Evolutionary conservation across 306 rosid genomes (phyloP), one percentile per base, ranked within the genome.

Genomic region (Vachellia pachyceras): DNA sequence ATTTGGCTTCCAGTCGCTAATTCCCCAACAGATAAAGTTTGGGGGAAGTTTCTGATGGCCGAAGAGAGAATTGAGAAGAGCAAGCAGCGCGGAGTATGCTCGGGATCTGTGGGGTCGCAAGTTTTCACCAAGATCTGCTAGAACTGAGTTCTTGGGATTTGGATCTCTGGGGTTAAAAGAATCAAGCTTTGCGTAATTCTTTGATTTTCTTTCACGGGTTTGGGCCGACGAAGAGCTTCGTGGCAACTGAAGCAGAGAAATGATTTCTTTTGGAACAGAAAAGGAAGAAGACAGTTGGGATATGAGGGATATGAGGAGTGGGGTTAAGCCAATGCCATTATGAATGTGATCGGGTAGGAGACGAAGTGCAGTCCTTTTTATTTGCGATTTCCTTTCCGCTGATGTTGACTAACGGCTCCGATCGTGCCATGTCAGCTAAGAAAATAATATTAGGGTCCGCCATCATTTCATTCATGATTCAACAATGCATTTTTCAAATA

Each of bases 401-500:
- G 72, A 74, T 25, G 71, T 35, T 50, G 57, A 79, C 79, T 25
- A 23, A 78, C 79, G 87, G 83, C 79, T 72, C 39, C 50, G 86
- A 85, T 85, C 77, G 50, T 78, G 87, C 79, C 81, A 78, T 66
- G 76, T 84, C 75, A 69, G 55, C 77, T n/a, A 14, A 4, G 14
- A 14, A 10, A 20, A 47, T 69, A 33, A 58, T 20, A 17, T 66
- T 73, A 17, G 37, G 67, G 4, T 66, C 57, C 37, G 3, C 66
- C 47, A 17, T 68, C n/a, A n/a, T n/a, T 68, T 14, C 75, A 54
- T 45, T 81, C 37, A 36, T n/a, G n/a, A n/a, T n/a, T n/a, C n/a
- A n/a, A 70, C 47, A 7, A 60, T 5, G 35, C 0, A 49, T 22
- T 60, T 80, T 72, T 42, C 64, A 69, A 80, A n/a, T 33, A 64